These are phyloP conservation scores for Aureobasidium pullulans DNA, from an alignment of 2,329 filamentous ascomycete species.

Conservation along the genomic window DNA sequence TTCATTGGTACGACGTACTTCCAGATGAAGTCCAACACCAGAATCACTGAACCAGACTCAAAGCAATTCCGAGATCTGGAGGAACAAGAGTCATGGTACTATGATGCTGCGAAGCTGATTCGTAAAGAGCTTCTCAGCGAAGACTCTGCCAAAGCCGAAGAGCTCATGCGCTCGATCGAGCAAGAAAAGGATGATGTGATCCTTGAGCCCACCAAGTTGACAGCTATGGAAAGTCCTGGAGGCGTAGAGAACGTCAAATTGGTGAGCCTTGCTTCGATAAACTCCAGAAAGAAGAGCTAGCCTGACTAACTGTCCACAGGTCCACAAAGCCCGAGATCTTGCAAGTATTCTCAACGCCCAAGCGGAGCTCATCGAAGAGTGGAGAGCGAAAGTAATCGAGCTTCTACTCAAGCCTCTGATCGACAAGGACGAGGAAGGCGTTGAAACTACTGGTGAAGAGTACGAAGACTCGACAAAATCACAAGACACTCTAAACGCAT, in stretches of 20 bases:
- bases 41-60: conserved; percentile 58
- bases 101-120: conserved; percentile 69
- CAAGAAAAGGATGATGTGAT: conserved; percentile 36
- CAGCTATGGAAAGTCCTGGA: conserved; percentile 25
- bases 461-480: conserved; percentile 79
- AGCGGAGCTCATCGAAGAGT: conserved; percentile 61
- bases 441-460: conserved; percentile 78
- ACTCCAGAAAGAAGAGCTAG: neutral
- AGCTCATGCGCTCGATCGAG: conserved; percentile 56
- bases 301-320: neutral
- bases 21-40: conserved; percentile 68
- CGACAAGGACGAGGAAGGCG: conserved; percentile 65
- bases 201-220: conserved; percentile 54
- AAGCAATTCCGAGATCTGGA: conserved; percentile 61
- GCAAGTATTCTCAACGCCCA: conserved; percentile 63
- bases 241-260: conserved; percentile 68
- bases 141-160: conserved; percentile 50
- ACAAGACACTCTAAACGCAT: conserved; percentile 84
- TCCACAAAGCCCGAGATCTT: conserved; percentile 57
- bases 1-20: conserved; percentile 78
- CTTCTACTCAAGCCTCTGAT: conserved; percentile 69
- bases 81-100: conserved; percentile 61
- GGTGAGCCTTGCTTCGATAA: conserved; percentile 27
- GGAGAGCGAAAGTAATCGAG: conserved; percentile 65
- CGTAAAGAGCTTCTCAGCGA: conserved; percentile 69